Conservation (phyloP, 2,329 filamentous ascomycete genomes). For the Fusarium falciforme region DNA sequence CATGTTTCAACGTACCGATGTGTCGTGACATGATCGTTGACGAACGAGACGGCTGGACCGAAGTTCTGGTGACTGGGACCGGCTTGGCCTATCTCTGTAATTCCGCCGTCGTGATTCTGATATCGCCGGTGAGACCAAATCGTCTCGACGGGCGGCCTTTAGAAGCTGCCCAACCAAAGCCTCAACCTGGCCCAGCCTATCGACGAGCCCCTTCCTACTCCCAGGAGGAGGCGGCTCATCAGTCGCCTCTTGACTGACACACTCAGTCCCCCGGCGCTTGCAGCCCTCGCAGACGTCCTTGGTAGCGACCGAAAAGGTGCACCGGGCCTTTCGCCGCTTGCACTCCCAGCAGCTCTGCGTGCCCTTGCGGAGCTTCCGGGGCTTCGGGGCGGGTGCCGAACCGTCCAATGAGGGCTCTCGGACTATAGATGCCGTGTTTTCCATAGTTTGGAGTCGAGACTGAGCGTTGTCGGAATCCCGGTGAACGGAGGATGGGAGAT, state of each 20-base stretch:
- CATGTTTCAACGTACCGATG: background rate
- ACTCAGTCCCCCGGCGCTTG: conserved; percentile 54
- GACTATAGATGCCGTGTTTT: background rate
- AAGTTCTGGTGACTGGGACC: background rate
- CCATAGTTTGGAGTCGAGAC: conserved; percentile 15
- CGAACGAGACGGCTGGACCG: background rate
- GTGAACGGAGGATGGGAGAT: background rate
- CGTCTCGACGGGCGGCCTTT: conserved; percentile 1
- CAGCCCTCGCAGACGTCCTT: conserved; percentile 59
- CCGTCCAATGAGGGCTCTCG: conserved; percentile 7
- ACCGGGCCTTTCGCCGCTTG: conserved; percentile 65
- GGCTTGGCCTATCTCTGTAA: background rate
- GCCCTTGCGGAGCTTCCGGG: conserved; percentile 60
- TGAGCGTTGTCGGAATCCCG: background rate
- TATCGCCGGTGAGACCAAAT: background rate
- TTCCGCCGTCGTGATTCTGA: background rate
- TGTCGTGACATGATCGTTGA: background rate
- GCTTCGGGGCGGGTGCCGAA: conserved; percentile 22
- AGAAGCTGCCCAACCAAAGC: conserved; percentile 47
- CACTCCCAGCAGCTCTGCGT: conserved; percentile 70
- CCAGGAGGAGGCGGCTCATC: conserved; percentile 43
- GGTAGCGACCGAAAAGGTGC: conserved; percentile 54
- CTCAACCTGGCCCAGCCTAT: conserved; percentile 52
- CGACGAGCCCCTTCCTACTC: conserved; percentile 35
- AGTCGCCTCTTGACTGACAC: conserved; percentile 61